Evolutionary conservation across 192 early-diverging fungal genomes (phyloP).

Genomic region (Geranomyces variabilis): DNA sequence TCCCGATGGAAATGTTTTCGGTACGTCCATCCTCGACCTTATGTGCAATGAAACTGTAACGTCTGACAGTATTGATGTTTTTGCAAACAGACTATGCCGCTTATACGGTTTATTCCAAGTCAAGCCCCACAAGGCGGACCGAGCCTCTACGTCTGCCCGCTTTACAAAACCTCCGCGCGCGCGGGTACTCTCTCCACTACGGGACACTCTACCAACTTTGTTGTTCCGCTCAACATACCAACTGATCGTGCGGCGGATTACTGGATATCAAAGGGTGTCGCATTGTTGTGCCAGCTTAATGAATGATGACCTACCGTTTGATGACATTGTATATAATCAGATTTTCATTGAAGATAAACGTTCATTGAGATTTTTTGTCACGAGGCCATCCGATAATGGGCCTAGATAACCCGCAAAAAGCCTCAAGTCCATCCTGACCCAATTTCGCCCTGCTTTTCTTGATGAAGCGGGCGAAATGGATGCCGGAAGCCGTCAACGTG

Average conservation of each 20-base stretch:
- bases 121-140: conserved; percentile 38
- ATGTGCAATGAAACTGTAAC: background rate
- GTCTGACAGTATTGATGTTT: background rate
- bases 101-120: conserved; percentile 60
- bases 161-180: conserved; percentile 66
- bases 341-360: too few species aligned
- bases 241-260: conserved; percentile 57
- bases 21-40: conserved; percentile 36
- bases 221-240: conserved; percentile 57
- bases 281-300: conserved; percentile 43
- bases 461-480: too few species aligned
- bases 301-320: background rate
- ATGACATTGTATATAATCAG: too few species aligned
- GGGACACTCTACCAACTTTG: conserved; percentile 67
- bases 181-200: conserved; percentile 66
- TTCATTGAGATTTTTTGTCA: too few species aligned
- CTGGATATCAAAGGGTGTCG: conserved; percentile 65
- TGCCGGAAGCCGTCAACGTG: too few species aligned
- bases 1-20: conserved; percentile 70
- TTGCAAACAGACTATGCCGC: conserved; percentile 60
- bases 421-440: too few species aligned
- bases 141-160: conserved; percentile 53
- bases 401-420: too few species aligned
- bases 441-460: too few species aligned
- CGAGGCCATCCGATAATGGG: too few species aligned